phyloP scores from a whole-genome alignment of 2,329 filamentous ascomycete species.

The Epichloe glyceriae region DNA sequence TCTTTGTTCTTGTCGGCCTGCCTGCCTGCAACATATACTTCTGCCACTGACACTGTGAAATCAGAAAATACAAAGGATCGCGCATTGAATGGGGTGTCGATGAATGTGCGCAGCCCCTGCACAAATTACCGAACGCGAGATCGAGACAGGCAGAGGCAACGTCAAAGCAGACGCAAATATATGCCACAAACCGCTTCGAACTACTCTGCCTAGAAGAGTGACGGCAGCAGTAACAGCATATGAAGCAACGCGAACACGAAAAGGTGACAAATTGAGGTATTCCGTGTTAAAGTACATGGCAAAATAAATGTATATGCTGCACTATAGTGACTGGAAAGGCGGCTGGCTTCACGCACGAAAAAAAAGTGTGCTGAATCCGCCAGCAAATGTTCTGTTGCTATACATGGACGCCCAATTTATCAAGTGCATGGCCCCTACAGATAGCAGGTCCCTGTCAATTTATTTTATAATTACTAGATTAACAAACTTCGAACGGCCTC shows the following conservation, averaged over 20 bases:
- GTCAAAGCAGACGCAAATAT: conserved; percentile 11
- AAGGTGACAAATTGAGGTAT: background rate
- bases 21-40: background rate
- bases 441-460: background rate
- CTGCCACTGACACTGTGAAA: conserved; percentile 1
- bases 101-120: conserved; percentile 53
- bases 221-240: background rate
- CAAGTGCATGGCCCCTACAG: background rate
- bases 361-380: background rate
- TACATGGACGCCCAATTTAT: background rate
- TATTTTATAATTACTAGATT: background rate
- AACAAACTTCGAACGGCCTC: background rate
- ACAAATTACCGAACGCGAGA: conserved; percentile 10
- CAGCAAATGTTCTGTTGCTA: background rate
- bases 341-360: background rate
- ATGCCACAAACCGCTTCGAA: conserved; percentile 47
- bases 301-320: background rate
- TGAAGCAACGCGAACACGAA: background rate
- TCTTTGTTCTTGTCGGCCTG: background rate
- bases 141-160: background rate
- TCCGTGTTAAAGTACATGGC: background rate
- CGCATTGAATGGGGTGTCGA: conserved; percentile 61
- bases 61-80: conserved; percentile 50
- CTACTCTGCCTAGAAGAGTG: conserved; percentile 36
- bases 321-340: background rate